These are phyloP conservation scores for Metschnikowia proteae DNA, from an alignment of 805 yeast genomes.

Conservation along the genomic window DNA sequence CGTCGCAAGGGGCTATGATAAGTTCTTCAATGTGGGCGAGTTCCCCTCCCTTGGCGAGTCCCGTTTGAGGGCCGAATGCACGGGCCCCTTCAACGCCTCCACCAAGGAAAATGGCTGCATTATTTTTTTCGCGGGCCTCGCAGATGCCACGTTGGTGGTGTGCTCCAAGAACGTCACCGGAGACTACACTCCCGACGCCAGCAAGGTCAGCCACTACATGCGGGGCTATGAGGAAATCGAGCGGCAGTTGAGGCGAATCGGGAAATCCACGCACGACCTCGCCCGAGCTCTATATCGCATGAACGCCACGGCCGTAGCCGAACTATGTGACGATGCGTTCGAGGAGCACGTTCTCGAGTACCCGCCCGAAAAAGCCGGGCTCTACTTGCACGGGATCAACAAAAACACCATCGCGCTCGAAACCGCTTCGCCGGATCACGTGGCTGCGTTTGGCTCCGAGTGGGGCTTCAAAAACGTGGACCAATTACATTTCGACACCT, in stretches of 20 bases:
- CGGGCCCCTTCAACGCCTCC: conserved; percentile 78
- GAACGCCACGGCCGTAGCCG: conserved; percentile 83
- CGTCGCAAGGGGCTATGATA: conserved; percentile 85
- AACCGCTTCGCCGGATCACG: conserved; percentile 62
- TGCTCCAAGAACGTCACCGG: conserved; percentile 94
- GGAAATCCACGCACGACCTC: conserved; percentile 44
- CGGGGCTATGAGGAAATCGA: conserved; percentile 62
- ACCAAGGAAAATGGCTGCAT: conserved; percentile 94
- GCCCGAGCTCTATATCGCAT: conserved; percentile 50
- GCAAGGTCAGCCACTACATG: conserved; percentile 61
- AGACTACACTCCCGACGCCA: conserved; percentile 17
- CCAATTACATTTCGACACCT: conserved; percentile 36
- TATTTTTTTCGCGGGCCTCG: conserved; percentile 72
- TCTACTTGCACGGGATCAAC: conserved; percentile 89
- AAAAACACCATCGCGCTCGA: conserved; percentile 56
- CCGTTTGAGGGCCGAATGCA: conserved; percentile 29
- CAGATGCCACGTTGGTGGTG: conserved; percentile 73
- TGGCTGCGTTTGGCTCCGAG: conserved; percentile 51
- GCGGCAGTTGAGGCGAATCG: conserved; percentile 44
- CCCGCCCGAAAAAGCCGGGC: conserved; percentile 61
- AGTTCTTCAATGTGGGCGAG: conserved; percentile 84
- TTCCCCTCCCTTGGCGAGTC: conserved; percentile 7
- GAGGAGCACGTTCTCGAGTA: conserved; percentile 92
- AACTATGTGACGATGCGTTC: conserved; percentile 85
- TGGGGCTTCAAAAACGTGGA: conserved; percentile 73